Base-by-base conservation (phyloP, 805 yeast species). In the Wickerhamomyces rabaulensis region DNA sequence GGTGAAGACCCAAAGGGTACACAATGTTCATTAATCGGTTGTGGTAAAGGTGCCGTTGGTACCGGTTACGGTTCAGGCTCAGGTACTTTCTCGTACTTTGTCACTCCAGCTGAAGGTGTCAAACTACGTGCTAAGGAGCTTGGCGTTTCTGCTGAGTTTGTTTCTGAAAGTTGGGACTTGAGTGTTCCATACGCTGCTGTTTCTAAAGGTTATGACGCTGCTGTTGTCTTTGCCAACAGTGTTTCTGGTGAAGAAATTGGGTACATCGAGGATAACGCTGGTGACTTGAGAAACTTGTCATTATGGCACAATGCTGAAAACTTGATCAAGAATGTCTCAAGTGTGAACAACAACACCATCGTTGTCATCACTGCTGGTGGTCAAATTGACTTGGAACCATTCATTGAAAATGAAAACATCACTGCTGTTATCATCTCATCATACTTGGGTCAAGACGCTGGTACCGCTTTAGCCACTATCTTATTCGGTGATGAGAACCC, bases 201-300 rank as follows among this genome's bases (percentile, higher is more conserved):
- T 2, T 70, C 69, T 21, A 60, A 59, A 41, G 73, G 76, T 0
- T 15, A n/a, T 15, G 82, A 79, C 51, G 60, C 75, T 57, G 65
- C 79, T 9, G 59, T 80, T 13, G 77, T 79, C 5, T 69, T 80
- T 47, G 82, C 76, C 4, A 67, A 69, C 40, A 69, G 82, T 4
- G 61, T 65, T 49, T 70, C 83, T n/a, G 82, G 83, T 17, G 85
- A 79, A 57, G 82, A 82, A 2, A 74, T 69, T 50, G 63, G 72
- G 31, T 66, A 64, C 44, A 75, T 78, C 17, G 82, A 78, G 50
- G 75, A 69, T 22, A 79, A 78, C 54, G 67, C 58, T 50, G 84
- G 84, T 13, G 85, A 79, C 58, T 58, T 82, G 44, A 70, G 69
- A 53, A 77, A 78, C 61, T 63, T 67, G 35, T 68, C 76, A 2